Conservation (phyloP, 805 yeast species). For the Saccharomyces jurei region DNA sequence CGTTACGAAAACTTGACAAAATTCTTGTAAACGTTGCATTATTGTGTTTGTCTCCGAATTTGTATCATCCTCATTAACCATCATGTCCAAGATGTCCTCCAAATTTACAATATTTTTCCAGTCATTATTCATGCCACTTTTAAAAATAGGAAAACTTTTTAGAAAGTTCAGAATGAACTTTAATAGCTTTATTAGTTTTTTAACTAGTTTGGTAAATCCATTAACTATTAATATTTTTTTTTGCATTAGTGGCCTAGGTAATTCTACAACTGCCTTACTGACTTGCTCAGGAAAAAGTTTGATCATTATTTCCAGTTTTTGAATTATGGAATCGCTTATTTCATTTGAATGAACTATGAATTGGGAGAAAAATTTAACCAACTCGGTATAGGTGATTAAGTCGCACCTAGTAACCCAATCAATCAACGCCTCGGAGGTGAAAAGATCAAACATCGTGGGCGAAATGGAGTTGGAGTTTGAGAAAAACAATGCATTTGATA, state of each 20-base stretch:
- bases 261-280: slow-evolving; percentile 32
- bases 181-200: slow-evolving; percentile 46
- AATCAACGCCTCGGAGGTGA: slow-evolving; percentile 39
- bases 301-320: slow-evolving; percentile 48
- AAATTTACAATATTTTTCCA: slow-evolving; percentile 45
- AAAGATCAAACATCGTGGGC: slow-evolving; percentile 52
- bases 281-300: slow-evolving; percentile 41
- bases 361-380: slow-evolving; percentile 54
- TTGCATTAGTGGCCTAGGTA: slow-evolving; percentile 44
- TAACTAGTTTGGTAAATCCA: slow-evolving; percentile 44
- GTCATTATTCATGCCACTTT: slow-evolving; percentile 45
- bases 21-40: neutral
- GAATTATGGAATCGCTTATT: slow-evolving; percentile 50
- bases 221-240: slow-evolving; percentile 48
- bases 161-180: slow-evolving; percentile 43
- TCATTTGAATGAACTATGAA: slow-evolving; percentile 43
- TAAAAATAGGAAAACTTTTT: slow-evolving; percentile 40
- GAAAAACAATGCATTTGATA: slow-evolving; percentile 44
- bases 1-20: slow-evolving; percentile 2
- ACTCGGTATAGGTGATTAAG: slow-evolving; percentile 45
- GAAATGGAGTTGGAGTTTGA: slow-evolving; percentile 50
- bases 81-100: slow-evolving; percentile 18
- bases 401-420: slow-evolving; percentile 70
- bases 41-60: neutral
- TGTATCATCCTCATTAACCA: slow-evolving; percentile 12